A percentile compares a stretch with the other conserved stretches of the same genome.
Evolutionary conservation across 2,329 filamentous ascomycete species (phyloP).

Genomic region (Neofusicoccum parvum): DNA sequence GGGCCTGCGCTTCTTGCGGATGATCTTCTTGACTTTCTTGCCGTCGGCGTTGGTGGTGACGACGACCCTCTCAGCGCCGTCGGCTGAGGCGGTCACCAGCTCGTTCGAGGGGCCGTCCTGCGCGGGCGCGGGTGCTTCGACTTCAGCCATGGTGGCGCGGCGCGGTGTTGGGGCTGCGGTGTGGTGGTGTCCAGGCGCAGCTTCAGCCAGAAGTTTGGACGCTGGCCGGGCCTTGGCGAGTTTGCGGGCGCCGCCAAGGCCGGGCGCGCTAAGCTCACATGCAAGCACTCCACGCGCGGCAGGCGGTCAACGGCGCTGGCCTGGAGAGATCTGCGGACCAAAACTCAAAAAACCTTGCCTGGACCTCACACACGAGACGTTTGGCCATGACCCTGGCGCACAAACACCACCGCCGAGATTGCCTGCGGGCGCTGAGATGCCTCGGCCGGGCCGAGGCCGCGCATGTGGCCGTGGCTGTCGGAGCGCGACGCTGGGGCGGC

Average conservation of each 20-base stretch:
- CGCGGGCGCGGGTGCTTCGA: not conserved
- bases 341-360: not conserved
- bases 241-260: not conserved
- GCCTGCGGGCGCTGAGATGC: not conserved
- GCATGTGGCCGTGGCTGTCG: too few species aligned
- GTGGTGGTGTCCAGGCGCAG: not conserved
- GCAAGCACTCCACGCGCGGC: not conserved
- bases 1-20: constrained; percentile 86
- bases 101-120: not conserved
- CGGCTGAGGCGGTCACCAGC: not conserved
- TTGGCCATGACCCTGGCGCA: not conserved
- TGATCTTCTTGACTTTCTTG: constrained; percentile 84
- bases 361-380: not conserved
- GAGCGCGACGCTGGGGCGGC: too few species aligned
- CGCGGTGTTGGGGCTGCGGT: not conserved
- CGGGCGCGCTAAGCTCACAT: not conserved
- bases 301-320: not conserved
- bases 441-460: not conserved
- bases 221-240: not conserved
- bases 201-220: too few species aligned
- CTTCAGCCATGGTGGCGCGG: constrained; percentile 12
- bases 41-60: constrained; percentile 41
- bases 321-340: not conserved
- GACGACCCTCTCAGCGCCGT: constrained; percentile 24
- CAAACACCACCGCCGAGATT: not conserved